Evolutionary conservation across 2,329 filamentous ascomycete genomes (phyloP), one percentile per base, ranked within the genome.

Genomic region (Talaromyces sp.): DNA sequence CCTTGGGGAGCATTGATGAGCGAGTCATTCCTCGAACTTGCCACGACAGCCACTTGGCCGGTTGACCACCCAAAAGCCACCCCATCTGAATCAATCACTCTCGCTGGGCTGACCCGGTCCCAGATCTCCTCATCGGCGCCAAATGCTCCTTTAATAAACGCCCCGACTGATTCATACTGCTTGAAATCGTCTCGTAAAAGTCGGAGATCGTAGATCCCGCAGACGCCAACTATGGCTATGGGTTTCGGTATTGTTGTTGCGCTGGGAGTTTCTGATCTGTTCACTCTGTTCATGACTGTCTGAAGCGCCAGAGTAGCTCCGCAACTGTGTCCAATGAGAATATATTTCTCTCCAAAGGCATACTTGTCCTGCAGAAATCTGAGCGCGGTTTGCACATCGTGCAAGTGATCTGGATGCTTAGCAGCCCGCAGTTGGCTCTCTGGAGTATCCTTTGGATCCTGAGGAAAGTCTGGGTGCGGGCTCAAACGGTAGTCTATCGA

Each of bases 401-500:
- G 61, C n/a, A 80, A 67, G 51, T 81, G 79, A 39, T 80, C 76
- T 5, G 79, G 79, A 65, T 80, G 79, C 58, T 70, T 70, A 3
- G 77, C 77, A 55, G 68, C 62, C 30, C 75, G 75, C 59, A 68
- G 66, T 58, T 75, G 69, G 25, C 65, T 65, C 11, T 49, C 49
- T 11, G 68, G 58, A 4, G 72, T 75, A 27, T 56, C 70, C 2
- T 32, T 9, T 1, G 65, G 65, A 57, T 77, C 72, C 62, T 79
- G 76, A 0, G 76, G 76, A 62, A 75, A 69, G 7, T 69, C 65
- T 5, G 74, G 76, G 63, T 80, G 77, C 3, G 76, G 66, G 36
- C 77, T 77, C 7, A 81, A 70, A n/a, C 79, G 74, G 67, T 81
- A 81, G 52, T 77, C 73, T 65, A 81, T 75, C 9, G 78, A 80